A percentile compares a stretch with the other conserved stretches of the same genome.
phyloP scores from a whole-genome alignment of 768 basidiomycete species.

The Tylopilus balloui region DNA sequence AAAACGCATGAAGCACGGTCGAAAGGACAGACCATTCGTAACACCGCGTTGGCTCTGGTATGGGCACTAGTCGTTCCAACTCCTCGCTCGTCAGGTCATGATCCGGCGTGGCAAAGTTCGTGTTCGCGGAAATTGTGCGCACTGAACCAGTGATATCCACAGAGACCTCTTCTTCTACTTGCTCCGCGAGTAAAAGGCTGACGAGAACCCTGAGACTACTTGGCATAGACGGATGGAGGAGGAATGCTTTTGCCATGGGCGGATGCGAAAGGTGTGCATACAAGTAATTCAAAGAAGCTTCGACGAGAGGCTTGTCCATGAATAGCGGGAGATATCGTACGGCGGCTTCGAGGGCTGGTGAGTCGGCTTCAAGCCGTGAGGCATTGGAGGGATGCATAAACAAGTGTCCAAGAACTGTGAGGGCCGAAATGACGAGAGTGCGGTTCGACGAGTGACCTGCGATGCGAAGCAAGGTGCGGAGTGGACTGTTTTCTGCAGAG shows the following conservation, averaged over 20 bases:
- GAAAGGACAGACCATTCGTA: constrained; percentile 63
- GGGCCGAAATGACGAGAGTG: constrained; percentile 64
- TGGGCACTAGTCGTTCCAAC: constrained; percentile 50
- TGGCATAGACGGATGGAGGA: constrained; percentile 67
- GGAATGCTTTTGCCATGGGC: constrained; percentile 71
- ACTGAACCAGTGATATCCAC: constrained; percentile 58
- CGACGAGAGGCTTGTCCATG: constrained; percentile 62
- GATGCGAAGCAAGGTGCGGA: constrained; percentile 53
- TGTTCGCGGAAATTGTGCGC: constrained; percentile 54
- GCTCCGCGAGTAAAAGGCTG: constrained; percentile 63
- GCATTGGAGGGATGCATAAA: constrained; percentile 59
- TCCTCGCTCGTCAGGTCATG: constrained; percentile 73
- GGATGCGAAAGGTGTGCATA: constrained; percentile 73
- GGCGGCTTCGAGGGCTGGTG: constrained; percentile 57
- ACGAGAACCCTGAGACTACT: constrained; percentile 65
- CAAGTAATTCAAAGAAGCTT: constrained; percentile 69
- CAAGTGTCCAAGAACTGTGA: constrained; percentile 57
- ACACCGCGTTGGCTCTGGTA: constrained; percentile 73
- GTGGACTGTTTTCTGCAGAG: constrained; percentile 43
- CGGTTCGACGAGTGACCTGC: constrained; percentile 62
- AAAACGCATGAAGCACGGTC: background rate
- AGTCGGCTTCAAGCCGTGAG: constrained; percentile 47
- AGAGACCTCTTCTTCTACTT: constrained; percentile 62
- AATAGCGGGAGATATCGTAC: constrained; percentile 73
- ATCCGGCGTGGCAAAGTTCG: constrained; percentile 43